These are phyloP conservation scores for Thermothelomyces thermophilus DNA, from an alignment of 2,329 filamentous ascomycete species.

Conservation along the genomic window DNA sequence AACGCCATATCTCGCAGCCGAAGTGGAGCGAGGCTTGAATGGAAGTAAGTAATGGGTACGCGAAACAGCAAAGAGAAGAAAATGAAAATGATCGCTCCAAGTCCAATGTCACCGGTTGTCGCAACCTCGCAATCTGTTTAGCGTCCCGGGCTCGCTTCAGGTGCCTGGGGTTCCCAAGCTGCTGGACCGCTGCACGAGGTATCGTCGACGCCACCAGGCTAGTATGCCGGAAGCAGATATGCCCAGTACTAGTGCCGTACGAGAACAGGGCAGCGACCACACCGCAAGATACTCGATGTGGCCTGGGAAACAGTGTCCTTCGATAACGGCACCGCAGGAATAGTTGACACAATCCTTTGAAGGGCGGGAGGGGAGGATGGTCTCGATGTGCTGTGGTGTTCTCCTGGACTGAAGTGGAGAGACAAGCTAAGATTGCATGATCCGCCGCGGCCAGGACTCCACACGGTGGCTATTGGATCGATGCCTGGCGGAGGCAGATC, in stretches of 20 bases:
- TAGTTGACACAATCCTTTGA: not conserved
- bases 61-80: not conserved
- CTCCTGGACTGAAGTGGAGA: not conserved
- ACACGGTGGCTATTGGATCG: constrained; percentile 19
- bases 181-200: too few species aligned
- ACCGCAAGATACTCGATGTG: constrained; percentile 4
- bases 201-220: too few species aligned
- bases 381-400: not conserved
- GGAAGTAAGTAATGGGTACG: not conserved
- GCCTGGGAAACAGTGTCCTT: not conserved
- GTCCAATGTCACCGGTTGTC: too few species aligned
- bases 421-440: constrained; percentile 2
- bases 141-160: too few species aligned
- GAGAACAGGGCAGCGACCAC: not conserved
- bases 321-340: not conserved
- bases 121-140: too few species aligned
- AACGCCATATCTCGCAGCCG: constrained; percentile 17
- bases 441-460: constrained; percentile 5
- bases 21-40: not conserved
- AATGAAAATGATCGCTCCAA: too few species aligned
- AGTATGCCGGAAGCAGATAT: too few species aligned
- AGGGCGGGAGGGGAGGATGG: not conserved
- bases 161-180: too few species aligned
- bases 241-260: not conserved
- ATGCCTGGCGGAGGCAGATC: constrained; percentile 5